These are phyloP conservation scores for Candida khao-thaluensis DNA, from an alignment of 805 yeast genomes.

Conservation along the genomic window DNA sequence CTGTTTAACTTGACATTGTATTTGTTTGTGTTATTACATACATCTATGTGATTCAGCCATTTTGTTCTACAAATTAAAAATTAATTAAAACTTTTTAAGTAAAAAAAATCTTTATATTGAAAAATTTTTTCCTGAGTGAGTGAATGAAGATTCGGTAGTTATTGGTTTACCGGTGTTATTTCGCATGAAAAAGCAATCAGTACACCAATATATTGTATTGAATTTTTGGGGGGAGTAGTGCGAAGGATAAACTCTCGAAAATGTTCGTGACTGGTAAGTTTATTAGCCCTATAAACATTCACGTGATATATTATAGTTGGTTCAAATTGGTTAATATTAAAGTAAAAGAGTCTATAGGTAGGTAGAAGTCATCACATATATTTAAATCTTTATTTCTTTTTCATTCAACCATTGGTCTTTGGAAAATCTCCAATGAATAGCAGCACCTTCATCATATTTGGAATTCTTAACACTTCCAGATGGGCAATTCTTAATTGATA, in stretches of 20 bases:
- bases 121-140: conserved; percentile 5
- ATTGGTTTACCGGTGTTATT: conserved; percentile 7
- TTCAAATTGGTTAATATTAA: too few species aligned
- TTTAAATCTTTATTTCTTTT: conserved; percentile 34
- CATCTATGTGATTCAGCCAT: conserved; percentile 99
- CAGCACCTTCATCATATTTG: conserved; percentile 51
- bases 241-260: not conserved
- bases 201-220: not conserved
- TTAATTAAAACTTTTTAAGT: conserved; percentile 14
- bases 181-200: too few species aligned
- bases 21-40: conserved; percentile 47
- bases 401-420: conserved; percentile 57
- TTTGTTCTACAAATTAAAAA: conserved; percentile 22
- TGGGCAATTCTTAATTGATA: conserved; percentile 64
- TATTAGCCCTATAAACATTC: not conserved
- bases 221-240: not conserved
- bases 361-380: not conserved
- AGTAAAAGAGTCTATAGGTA: too few species aligned
- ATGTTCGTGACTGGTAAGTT: not conserved
- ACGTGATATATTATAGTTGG: conserved; percentile 1
- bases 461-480: conserved; percentile 61
- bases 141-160: conserved; percentile 5
- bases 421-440: conserved; percentile 72
- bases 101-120: conserved; percentile 11
- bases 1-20: too few species aligned